A percentile compares a stretch with the other conserved stretches of the same genome.
Conservation (phyloP, 768 basidiomycete genomes). For the Tubosaeta brunneosetosa region DNA sequence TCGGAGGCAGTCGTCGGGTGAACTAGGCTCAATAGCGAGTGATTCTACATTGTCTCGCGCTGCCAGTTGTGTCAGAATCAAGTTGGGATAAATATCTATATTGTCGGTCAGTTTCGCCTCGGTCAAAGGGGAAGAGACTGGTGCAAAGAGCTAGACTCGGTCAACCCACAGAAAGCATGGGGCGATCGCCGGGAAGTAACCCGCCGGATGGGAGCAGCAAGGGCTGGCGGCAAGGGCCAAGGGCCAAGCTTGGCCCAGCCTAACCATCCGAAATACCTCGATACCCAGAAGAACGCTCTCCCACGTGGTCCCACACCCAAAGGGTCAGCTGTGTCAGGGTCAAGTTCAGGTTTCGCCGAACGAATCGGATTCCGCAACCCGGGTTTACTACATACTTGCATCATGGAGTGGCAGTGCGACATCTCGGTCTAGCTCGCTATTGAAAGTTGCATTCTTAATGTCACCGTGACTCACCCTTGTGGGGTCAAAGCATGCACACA, state of each 20-base stretch:
- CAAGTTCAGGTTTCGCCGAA: slow-evolving; percentile 11
- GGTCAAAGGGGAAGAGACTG: background rate
- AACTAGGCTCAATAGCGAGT: slow-evolving; percentile 14
- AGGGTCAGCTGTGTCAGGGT: slow-evolving; percentile 6
- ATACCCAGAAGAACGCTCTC: slow-evolving; percentile 18
- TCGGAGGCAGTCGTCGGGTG: slow-evolving; percentile 19
- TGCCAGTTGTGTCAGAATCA: slow-evolving; percentile 3
- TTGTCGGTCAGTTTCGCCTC: background rate
- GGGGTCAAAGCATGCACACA: background rate
- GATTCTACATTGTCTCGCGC: slow-evolving; percentile 12
- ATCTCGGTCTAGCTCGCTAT: background rate
- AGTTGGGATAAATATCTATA: background rate
- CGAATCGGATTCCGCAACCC: slow-evolving; percentile 13
- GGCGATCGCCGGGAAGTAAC: slow-evolving; percentile 20
- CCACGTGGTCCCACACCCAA: slow-evolving; percentile 25
- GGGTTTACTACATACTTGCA: slow-evolving; percentile 1
- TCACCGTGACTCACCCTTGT: slow-evolving; percentile 20
- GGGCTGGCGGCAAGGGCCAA: slow-evolving; percentile 8
- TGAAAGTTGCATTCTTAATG: background rate
- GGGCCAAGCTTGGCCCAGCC: slow-evolving; percentile 11
- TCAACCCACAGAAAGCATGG: slow-evolving; percentile 7
- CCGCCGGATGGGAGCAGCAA: background rate
- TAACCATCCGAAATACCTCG: slow-evolving; percentile 12
- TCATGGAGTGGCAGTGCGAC: slow-evolving; percentile 10
- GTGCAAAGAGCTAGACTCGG: slow-evolving; percentile 12